These are phyloP conservation scores for Yarrowia keelungensis DNA, from an alignment of 805 yeast genomes.

Conservation along the genomic window DNA sequence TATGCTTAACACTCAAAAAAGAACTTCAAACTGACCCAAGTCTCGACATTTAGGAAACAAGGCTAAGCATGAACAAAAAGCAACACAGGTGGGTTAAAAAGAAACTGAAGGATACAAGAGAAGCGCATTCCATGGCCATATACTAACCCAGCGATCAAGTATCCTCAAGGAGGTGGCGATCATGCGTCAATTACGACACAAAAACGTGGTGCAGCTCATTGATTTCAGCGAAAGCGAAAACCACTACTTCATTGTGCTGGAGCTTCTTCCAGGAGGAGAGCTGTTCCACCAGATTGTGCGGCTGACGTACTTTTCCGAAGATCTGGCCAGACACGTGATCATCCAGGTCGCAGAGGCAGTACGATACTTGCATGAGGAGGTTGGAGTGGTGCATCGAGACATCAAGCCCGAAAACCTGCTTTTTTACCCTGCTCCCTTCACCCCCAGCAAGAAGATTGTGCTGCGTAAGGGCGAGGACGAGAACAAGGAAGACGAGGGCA, in stretches of 20 bases:
- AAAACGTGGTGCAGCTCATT: constrained; percentile 64
- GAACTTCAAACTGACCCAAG: constrained; percentile 15
- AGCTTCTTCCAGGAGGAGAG: constrained; percentile 79
- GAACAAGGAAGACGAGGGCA: constrained; percentile 82
- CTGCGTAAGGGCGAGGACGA: constrained; percentile 54
- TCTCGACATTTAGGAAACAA: constrained; percentile 25
- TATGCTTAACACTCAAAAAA: neutral
- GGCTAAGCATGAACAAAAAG: constrained; percentile 21
- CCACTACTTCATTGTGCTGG: constrained; percentile 69
- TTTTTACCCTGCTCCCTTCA: constrained; percentile 61
- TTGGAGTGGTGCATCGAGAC: constrained; percentile 78
- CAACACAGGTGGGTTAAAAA: constrained; percentile 22
- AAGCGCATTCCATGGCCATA: neutral
- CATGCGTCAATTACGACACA: constrained; percentile 69
- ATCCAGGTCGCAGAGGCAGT: constrained; percentile 74
- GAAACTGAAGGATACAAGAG: neutral
- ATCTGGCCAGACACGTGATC: constrained; percentile 73
- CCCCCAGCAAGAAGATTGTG: constrained; percentile 50
- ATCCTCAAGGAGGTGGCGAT: constrained; percentile 75
- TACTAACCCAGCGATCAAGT: constrained; percentile 52
- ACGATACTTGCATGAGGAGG: constrained; percentile 72
- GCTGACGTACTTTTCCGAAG: constrained; percentile 76
- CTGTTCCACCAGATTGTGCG: constrained; percentile 80
- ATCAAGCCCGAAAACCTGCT: constrained; percentile 81
- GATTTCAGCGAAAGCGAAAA: constrained; percentile 59